Evolutionary conservation across 257 asterid species (phyloP).

Genomic region (Primulina huaijiensis): DNA sequence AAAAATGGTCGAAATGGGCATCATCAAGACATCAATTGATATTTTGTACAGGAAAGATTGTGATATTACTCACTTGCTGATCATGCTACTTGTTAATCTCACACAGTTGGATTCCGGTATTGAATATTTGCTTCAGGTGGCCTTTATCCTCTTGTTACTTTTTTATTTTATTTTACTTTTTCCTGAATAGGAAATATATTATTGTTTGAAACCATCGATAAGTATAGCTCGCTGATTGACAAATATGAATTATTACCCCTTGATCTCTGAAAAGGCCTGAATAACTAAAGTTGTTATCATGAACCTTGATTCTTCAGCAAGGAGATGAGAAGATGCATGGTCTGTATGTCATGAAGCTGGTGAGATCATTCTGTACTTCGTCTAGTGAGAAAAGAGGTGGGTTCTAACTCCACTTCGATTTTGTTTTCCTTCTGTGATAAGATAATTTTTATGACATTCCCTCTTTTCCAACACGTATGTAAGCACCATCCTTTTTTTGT

Average conservation of each 20-base stretch:
- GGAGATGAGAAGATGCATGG: slow-evolving; percentile 88
- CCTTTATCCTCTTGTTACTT: slow-evolving; percentile 21
- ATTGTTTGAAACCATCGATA: not conserved
- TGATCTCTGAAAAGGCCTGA: not conserved
- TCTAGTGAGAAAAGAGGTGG: slow-evolving; percentile 51
- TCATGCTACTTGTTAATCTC: slow-evolving; percentile 91
- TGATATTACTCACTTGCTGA: slow-evolving; percentile 55
- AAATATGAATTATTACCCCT: not conserved
- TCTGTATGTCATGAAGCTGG: slow-evolving; percentile 78
- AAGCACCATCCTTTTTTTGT: slow-evolving; percentile 1
- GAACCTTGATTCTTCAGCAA: slow-evolving; percentile 40
- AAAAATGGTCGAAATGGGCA: slow-evolving; percentile 61
- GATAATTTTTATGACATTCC: slow-evolving; percentile 3
- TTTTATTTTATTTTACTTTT: not conserved
- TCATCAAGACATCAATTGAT: slow-evolving; percentile 60
- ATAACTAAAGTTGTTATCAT: slow-evolving; percentile 6
- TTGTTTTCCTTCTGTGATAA: not conserved
- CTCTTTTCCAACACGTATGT: not conserved
- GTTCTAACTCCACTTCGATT: slow-evolving; percentile 21
- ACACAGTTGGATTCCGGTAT: slow-evolving; percentile 83
- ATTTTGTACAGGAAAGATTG: slow-evolving; percentile 57
- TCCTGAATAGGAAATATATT: not conserved
- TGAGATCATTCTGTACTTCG: slow-evolving; percentile 82
- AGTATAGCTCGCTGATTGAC: not conserved
- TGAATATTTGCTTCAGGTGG: slow-evolving; percentile 86